Base-by-base conservation (phyloP, 495 filamentous ascomycete species). In the Hypoxylon fuscum region DNA sequence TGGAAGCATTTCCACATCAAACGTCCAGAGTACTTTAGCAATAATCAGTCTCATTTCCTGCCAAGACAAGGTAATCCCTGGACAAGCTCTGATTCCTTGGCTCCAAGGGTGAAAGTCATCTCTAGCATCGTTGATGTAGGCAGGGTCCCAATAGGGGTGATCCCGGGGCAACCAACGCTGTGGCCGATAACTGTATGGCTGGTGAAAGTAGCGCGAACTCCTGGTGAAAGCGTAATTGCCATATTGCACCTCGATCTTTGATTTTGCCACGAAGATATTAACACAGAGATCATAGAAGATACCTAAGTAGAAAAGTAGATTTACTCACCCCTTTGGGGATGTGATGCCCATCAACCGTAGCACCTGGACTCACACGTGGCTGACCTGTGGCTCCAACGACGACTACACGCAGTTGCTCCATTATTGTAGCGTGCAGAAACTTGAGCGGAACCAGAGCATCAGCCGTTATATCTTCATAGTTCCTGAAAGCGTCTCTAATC, bases 21-120 rank as follows among this genome's bases (percentile, higher is more conserved):
- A 71, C 9, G 61, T 63, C 70, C 70, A 73, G 11, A 73, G 62
- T 27, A 67, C 23, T 47, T 73, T 71, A 12, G 53, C 68, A n/a
- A 71, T 10, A 25, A 71, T 66, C 14, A 73, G 51, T 15, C 58
- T 66, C 5, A 23, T 57, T 25, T 69, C 55, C 0, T 34, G 32
- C 70, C 57, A 66, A 12, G 68, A 56, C 8, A 69, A 38, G 15
- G 42, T 56, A 15, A 38, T 62, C 11, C 65, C 65, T 3, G 56
- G 32, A 27, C 65, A 71, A n/a, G 45, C 22, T 7, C 68, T 50
- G 6, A 64, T 59, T 0, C 70, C 70, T 0, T 56, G 23, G 20
- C 58, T 49, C 25, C 69, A 69, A 6, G 70, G 68, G n/a, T 48
- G 64, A n/a, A 59, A 64, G 2, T 23, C 38, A 15, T 64, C 44